Base-by-base conservation (phyloP, 148 eudicot species). In the Rhododendron henanense region DNA sequence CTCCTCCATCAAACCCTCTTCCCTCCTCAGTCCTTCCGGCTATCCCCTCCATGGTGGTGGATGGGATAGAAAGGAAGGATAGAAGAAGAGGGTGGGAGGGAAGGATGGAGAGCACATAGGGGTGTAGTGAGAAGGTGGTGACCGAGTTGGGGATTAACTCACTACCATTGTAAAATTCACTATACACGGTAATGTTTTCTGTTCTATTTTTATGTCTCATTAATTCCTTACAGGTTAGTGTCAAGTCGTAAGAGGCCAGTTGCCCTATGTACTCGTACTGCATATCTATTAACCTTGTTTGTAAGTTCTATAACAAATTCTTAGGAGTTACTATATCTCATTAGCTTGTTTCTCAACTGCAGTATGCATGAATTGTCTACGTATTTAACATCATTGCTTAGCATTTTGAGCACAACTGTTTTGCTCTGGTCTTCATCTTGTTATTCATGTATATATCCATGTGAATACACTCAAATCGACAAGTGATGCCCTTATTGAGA, bases 401-500 rank as follows among this genome's bases (percentile, higher is more conserved):
- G 4, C 53, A 14, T 23, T 10, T 67, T 16, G 39, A 37, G 39
- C 39, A 37, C 39, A 37, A 2, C 18, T 39, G 73, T 31, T 81
- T 83, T 85, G 33, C 33, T 84, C 83, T 89, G 92, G 89, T 92
- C 89, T 76, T 97, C 99, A 33, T 95, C 96, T 67, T 88, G 98
- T 89, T 96, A 96, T 85, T 94, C 99, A 71, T 96, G 99, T 37
- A 37, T 37, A 37, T 87, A 81, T 96, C 33, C 96, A 96, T 76
- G 98, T 95, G 53, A 96, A 96, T 86, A 88, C 92, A 37, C 94
- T 95, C 86, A 95, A 92, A 87, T 88, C 96, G 83, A 96, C 96
- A 35, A 90, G 88, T 47, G 96, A 92, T 90, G 93, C 91, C 31
- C 88, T 95, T 78, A 90, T 92, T 48, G 88, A 94, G 87, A 94